phyloP scores from a whole-genome alignment of 2,329 filamentous ascomycete species.

The Neoarthrinium moseri region DNA sequence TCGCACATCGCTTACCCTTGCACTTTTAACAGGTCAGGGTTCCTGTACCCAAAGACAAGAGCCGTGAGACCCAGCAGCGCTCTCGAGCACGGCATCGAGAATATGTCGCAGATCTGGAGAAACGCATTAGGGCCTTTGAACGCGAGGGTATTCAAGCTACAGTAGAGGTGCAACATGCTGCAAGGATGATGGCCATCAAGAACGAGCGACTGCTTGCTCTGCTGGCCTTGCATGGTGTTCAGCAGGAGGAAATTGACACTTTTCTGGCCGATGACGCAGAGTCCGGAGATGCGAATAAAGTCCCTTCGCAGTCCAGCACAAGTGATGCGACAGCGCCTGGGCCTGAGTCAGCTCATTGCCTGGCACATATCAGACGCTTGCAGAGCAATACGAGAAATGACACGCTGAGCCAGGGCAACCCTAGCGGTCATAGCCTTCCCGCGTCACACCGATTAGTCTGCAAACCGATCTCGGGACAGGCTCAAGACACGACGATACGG shows the following conservation, averaged over 20 bases:
- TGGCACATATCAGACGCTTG: too few species aligned
- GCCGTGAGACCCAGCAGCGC: conserved; percentile 52
- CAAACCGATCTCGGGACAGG: too few species aligned
- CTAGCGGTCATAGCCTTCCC: too few species aligned
- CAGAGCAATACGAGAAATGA: too few species aligned
- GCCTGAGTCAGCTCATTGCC: too few species aligned
- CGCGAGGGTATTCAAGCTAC: conserved; percentile 46
- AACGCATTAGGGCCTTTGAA: conserved; percentile 45
- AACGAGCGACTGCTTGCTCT: conserved; percentile 45
- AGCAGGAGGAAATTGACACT: conserved; percentile 35
- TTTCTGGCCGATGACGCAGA: conserved; percentile 34
- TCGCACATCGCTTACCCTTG: too few species aligned
- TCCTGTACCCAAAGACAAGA: conserved; percentile 17
- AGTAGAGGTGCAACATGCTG: conserved; percentile 52
- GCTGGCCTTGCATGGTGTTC: conserved; percentile 37
- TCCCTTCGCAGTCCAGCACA: too few species aligned
- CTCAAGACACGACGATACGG: too few species aligned
- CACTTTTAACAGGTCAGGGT: conserved; percentile 18
- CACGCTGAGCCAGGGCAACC: too few species aligned
- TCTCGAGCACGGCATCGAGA: conserved; percentile 51
- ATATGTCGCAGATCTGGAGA: conserved; percentile 47
- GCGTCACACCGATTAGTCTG: too few species aligned
- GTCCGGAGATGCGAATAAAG: too few species aligned
- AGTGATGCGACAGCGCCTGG: too few species aligned
- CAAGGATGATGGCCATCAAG: conserved; percentile 46